Base-by-base conservation (phyloP, 768 basidiomycete species). In the Mycena maculata region DNA sequence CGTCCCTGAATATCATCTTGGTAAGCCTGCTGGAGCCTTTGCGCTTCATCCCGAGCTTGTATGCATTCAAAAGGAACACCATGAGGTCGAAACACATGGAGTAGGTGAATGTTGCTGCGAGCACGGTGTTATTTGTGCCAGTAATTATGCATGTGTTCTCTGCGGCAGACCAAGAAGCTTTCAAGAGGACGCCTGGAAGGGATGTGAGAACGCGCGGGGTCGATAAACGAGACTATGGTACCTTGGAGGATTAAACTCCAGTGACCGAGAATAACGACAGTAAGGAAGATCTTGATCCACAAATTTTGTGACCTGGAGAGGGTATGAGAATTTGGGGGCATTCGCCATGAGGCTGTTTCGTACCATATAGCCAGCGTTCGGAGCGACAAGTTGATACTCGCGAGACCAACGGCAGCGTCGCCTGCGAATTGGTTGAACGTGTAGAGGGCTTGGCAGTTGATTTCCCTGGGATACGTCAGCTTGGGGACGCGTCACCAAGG, bases 41-140 rank as follows among this genome's bases (percentile, higher is more conserved):
- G 39, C 69, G 66, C 13, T 74, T 59, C 1, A 79, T 75, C 11
- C 81, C 67, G 25, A 92, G 83, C 73, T 90, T 92, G 76, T 85
- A 87, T 15, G 83, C 85, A 39, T 86, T 91, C 69, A 92, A 76
- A 27, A 80, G 65, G 48, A 92, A 82, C 41, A 92, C 89, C 30
- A 84, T 63, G 23, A 90, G 78, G 74, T 92, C 92, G 73, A 92
- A 91, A 72, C 82, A 81, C 92, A 92, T 93, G 31, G 90, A 88
- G 71, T 92, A 92, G 33, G 92, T 89, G 76, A 92, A 92, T 4
- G 89, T 89, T 3, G 88, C 87, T 6, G 89, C 88, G 33, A 92
- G 83, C 56, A 91, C 77, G 11, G 75, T 87, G 75, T 87, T 92
- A 73, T 89, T 86, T 9, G 90, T 90, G 31, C 84, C 72, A 1